A percentile compares a stretch with the other conserved stretches of the same genome.
Conservation (phyloP, 2,329 filamentous ascomycete species). For the Fonsecaea pedrosoi region DNA sequence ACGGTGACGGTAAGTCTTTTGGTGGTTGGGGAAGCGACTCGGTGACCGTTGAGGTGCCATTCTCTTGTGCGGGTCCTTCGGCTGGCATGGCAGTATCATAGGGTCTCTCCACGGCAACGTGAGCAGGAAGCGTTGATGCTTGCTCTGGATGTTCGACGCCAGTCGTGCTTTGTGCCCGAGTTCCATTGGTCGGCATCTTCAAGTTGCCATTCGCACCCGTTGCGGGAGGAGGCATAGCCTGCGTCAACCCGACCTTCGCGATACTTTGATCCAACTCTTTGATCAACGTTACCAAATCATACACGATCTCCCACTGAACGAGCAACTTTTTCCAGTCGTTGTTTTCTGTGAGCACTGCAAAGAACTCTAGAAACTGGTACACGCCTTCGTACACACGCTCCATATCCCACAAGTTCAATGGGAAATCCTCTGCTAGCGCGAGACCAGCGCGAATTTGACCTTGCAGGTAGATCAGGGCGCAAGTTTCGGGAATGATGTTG, state of each 20-base stretch:
- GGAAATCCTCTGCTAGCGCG: constrained; percentile 83
- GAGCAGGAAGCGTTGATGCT: constrained; percentile 45
- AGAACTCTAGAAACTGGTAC: constrained; percentile 92
- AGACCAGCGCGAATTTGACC: constrained; percentile 81
- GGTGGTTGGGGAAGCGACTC: constrained; percentile 16
- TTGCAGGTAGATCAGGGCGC: constrained; percentile 92
- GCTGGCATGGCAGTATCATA: constrained; percentile 56
- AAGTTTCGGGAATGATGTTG: constrained; percentile 90
- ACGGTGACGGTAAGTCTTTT: constrained; percentile 27
- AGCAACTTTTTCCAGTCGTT: constrained; percentile 81
- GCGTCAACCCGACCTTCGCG: constrained; percentile 69
- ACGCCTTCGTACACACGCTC: constrained; percentile 94
- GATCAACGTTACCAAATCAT: constrained; percentile 85
- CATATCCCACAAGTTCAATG: constrained; percentile 96
- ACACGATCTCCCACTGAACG: constrained; percentile 89
- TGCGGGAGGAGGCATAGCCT: constrained; percentile 27
- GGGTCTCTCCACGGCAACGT: constrained; percentile 67
- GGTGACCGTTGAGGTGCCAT: constrained; percentile 14
- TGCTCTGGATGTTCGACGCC: constrained; percentile 38
- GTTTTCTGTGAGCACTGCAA: constrained; percentile 86
- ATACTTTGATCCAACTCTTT: constrained; percentile 88
- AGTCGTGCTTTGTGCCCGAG: background rate
- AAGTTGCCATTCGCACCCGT: constrained; percentile 8
- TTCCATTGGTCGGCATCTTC: constrained; percentile 21
- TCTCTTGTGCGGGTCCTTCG: constrained; percentile 9